Base-by-base conservation (phyloP, 169 alveolate species). In the Cryptosporidium meleagridis region DNA sequence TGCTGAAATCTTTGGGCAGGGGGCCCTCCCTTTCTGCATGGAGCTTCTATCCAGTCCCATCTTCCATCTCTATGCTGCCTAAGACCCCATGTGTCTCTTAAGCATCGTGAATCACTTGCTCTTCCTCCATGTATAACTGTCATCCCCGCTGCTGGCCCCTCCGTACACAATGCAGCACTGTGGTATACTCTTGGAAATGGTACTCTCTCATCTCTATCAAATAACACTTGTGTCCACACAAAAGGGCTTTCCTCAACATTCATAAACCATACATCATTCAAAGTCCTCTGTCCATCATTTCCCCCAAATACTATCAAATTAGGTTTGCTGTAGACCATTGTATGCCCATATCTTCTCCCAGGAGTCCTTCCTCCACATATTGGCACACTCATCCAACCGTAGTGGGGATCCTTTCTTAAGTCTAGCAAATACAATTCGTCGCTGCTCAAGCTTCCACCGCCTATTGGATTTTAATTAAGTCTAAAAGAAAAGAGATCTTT, bases 11-110 rank as follows among this genome's bases (percentile, higher is more conserved):
- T 93, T 39, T 96, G 94, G 69, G 95, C 98, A 4, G 99, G 99
- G 31, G 92, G 91, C 39, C 93, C 72, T 31, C 96, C 96, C 68
- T 92, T 92, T 85, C 95, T 96, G 67, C 96, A 95, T 7, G 99
- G 99, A 18, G 99, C 99, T 86, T 96, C 98, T 41, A 99, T 99
- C 99, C 99, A 99, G 93, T 99, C 99, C 99, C 99, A 99, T 69
- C 99, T 96, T 18, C 99, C 99, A 91, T 99, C 99, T 75, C 99
- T 95, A 91, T 98, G 99, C 91, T 98, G 98, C 91, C 99, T 96
- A 45, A 98, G 94, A 12, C 99, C 99, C 99, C 99, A 99, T 18
- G 98, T 95, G 91, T 99, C 99, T 91, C 96, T 97, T 89, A 98
- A 92, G 3, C 99, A 98, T 85, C 93, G 91, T 92, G 95, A 94